Base-by-base conservation (phyloP, 306 rosid species). In the Cicer yamashitae region DNA sequence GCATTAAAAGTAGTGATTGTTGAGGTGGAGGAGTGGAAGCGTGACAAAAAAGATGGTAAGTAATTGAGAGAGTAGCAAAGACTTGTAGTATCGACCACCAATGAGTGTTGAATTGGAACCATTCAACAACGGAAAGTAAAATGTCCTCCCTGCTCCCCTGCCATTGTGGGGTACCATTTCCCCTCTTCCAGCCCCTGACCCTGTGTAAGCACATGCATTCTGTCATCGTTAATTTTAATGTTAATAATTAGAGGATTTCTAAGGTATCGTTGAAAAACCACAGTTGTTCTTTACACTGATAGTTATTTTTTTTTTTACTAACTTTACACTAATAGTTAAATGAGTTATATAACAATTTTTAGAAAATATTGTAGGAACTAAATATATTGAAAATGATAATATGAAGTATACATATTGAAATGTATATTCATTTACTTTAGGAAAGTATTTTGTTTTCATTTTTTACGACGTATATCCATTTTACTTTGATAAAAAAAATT, bases 31-130 rank as follows among this genome's bases (percentile, higher is more conserved):
- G 5, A 62, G 68, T 14, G 62, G 17, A 18, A 65, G 3, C 40
- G 7, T n/a, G 8, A 54, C 10, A 20, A 52, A 46, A 18, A 77
- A 67, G 47, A 48, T 12, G 37, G 77, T 8, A 60, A 58, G 39
- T 45, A 77, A 0, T 57, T 65, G 77, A 45, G 56, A 60, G 22
- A 79, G 68, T 40, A 84, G 13, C 78, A 75, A 54, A 74, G 17
- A 17, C 17, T 69, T 57, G 67, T 18, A 4, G 61, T 18, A 6
- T 18, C 40, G 30, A 45, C 22, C 30, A 46, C 37, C 37, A 12
- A n/a, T 7, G 76, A 47, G 39, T 8, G 75, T 37, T 10, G 86
- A 79, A 41, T 41, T 34, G 2, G 53, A 34, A 51, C 40, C 77
- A 70, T 45, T 52, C 25, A 2, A 22, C 2, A 30, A 14, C 4